Evolutionary conservation across 1,284 basidiomycete genomes (phyloP).

Genomic region (Pseudozyma tsukubaensis): DNA sequence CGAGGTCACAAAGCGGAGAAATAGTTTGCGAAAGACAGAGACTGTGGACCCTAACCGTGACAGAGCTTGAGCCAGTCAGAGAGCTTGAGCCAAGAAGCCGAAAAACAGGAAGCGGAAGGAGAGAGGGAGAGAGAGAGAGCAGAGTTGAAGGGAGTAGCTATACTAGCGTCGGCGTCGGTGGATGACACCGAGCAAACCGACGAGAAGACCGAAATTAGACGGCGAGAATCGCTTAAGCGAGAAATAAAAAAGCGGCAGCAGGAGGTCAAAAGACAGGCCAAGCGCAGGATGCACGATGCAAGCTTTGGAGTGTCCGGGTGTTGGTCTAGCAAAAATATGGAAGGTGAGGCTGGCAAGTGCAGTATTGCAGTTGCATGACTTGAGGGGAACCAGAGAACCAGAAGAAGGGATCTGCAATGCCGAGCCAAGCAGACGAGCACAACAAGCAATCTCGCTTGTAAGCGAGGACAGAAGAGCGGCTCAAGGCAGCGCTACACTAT

Average conservation of each 20-base stretch:
- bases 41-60: not conserved
- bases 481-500: no score
- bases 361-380: not conserved
- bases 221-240: not conserved
- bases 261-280: not conserved
- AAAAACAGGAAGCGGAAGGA: slow-evolving; percentile 1
- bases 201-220: not conserved
- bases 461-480: no score
- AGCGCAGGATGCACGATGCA: no score
- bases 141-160: not conserved
- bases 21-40: not conserved
- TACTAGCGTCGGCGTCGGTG: slow-evolving; percentile 7
- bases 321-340: not conserved
- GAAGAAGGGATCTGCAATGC: slow-evolving; percentile 6
- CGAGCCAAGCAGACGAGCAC: not conserved
- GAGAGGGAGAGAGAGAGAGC: slow-evolving; percentile 1
- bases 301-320: not conserved
- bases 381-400: not conserved
- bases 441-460: no score
- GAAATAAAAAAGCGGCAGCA: not conserved
- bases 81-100: not conserved
- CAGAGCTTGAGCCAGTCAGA: no score
- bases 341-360: not conserved
- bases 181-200: not conserved
- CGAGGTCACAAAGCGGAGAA: not conserved